These are phyloP conservation scores for Monosporozyma siamensis DNA, from an alignment of 805 yeast species.

Conservation along the genomic window DNA sequence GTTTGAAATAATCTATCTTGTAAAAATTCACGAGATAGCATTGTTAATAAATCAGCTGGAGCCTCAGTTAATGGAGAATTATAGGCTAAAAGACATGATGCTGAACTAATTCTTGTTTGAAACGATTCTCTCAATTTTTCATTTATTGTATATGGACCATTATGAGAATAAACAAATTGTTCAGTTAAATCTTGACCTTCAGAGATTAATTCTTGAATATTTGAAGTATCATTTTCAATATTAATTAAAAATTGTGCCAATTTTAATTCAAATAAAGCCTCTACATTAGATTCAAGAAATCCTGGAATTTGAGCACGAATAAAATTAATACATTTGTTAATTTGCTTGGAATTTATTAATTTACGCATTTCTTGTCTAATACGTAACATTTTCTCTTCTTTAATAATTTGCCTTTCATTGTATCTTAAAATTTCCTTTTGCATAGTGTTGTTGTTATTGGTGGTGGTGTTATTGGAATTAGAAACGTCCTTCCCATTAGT, in stretches of 20 bases:
- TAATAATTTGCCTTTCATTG: constrained; percentile 24
- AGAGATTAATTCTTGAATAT: constrained; percentile 13
- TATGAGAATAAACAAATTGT: constrained; percentile 15
- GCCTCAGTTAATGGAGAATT: constrained; percentile 39
- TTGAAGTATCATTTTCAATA: constrained; percentile 9
- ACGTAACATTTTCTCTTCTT: constrained; percentile 31
- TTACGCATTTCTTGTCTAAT: constrained; percentile 40
- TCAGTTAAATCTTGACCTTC: constrained; percentile 21
- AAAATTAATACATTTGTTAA: constrained; percentile 35
- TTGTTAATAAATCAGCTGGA: constrained; percentile 20
- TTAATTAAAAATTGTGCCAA: constrained; percentile 20
- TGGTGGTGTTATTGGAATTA: constrained; percentile 6
- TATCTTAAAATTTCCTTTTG: constrained; percentile 16
- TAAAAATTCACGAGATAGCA: constrained; percentile 20
- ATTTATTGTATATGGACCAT: constrained; percentile 4
- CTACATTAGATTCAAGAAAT: constrained; percentile 16
- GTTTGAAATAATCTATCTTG: constrained; percentile 27
- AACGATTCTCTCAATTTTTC: constrained; percentile 25
- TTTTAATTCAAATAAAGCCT: constrained; percentile 23
- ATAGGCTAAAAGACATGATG: constrained; percentile 45
- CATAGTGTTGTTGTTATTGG: background rate
- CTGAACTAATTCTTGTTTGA: constrained; percentile 34
- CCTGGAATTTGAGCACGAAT: constrained; percentile 27
- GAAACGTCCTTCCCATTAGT: constrained; percentile 4
- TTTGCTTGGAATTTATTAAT: constrained; percentile 36